Evolutionary conservation across 2,329 filamentous ascomycete species (phyloP).

Genomic region (Trichoderma polysporum): DNA sequence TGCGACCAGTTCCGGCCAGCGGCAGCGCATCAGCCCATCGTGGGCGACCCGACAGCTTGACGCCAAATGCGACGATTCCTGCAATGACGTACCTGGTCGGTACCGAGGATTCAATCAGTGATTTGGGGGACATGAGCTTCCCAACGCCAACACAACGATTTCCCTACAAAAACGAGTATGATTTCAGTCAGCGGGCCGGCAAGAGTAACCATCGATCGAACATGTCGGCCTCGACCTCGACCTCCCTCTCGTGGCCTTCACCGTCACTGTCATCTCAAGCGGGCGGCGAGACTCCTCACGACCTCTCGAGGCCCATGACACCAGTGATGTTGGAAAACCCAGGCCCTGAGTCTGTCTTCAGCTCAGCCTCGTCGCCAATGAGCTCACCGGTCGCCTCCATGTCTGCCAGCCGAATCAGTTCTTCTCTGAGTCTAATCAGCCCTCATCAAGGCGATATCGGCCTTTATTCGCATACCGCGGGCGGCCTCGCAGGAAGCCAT

Average conservation of each 20-base stretch:
- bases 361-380: slow-evolving; percentile 52
- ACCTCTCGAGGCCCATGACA: slow-evolving; percentile 30
- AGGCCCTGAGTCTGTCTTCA: slow-evolving; percentile 38
- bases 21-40: slow-evolving; percentile 18
- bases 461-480: not conserved
- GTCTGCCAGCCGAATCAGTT: slow-evolving; percentile 33
- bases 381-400: slow-evolving; percentile 50
- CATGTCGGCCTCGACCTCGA: slow-evolving; percentile 15
- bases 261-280: slow-evolving; percentile 17
- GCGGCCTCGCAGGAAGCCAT: slow-evolving; percentile 14
- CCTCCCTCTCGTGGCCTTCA: slow-evolving; percentile 20
- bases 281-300: slow-evolving; percentile 23
- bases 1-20: slow-evolving; percentile 24
- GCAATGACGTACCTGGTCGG: slow-evolving; percentile 39
- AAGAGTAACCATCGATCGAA: slow-evolving; percentile 13
- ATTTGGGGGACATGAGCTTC: slow-evolving; percentile 22
- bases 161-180: not conserved
- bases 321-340: slow-evolving; percentile 31
- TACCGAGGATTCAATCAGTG: slow-evolving; percentile 35
- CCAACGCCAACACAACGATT: slow-evolving; percentile 9
- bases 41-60: slow-evolving; percentile 21
- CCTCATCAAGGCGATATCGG: slow-evolving; percentile 26
- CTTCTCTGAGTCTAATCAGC: slow-evolving; percentile 26
- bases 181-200: not conserved
- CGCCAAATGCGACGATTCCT: slow-evolving; percentile 24